phyloP scores from a whole-genome alignment of 2,329 filamentous ascomycete species.

The Colletotrichum sp. region DNA sequence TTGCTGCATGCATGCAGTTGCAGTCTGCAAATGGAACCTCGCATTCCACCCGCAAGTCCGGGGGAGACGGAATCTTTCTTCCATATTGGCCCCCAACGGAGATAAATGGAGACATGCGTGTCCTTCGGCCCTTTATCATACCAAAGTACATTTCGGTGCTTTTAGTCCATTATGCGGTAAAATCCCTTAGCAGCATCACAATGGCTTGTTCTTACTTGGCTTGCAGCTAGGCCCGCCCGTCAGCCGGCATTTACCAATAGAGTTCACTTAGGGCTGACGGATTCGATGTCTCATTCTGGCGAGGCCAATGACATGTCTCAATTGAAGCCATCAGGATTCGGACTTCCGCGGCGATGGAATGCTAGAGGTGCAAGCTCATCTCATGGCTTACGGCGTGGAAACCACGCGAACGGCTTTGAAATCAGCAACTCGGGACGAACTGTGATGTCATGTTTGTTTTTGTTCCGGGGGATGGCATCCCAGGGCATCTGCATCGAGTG shows the following conservation, averaged over 20 bases:
- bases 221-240: not conserved
- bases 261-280: not conserved
- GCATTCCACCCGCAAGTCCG: not conserved
- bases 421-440: not conserved
- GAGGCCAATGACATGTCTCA: not conserved
- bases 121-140: not conserved
- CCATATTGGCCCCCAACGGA: not conserved
- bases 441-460: not conserved
- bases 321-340: not conserved
- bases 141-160: not conserved
- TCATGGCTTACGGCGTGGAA: not conserved
- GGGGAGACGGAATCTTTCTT: not conserved
- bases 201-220: not conserved
- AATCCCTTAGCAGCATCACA: not conserved
- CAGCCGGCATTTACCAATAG: not conserved
- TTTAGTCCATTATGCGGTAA: not conserved
- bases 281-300: not conserved
- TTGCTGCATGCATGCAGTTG: not conserved
- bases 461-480: not conserved
- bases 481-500: not conserved
- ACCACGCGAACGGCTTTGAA: not conserved
- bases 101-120: not conserved
- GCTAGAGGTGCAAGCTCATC: not conserved
- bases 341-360: not conserved
- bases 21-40: not conserved